Base-by-base conservation (phyloP, 306 rosid genomes). In the Spatholobus suberectus region DNA sequence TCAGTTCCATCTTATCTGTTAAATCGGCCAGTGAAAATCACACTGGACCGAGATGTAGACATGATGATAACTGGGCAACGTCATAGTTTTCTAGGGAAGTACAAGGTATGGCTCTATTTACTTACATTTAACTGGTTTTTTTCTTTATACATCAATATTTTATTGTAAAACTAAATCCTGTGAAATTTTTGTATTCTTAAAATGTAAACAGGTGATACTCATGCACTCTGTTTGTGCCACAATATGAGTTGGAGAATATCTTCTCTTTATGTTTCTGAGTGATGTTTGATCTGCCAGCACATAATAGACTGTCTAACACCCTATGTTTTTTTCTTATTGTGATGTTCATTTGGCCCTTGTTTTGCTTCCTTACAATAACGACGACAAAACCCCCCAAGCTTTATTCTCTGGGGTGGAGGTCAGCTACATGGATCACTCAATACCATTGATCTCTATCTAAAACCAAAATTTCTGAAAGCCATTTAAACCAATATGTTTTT, bases 51-150 rank as follows among this genome's bases (percentile, higher is more conserved):
- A 78, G 98, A 93, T 79, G 82, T 87, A 65, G 99, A 96, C 87
- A 96, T 96, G 98, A 92, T 91, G 97, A 90, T 89, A 76, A 66
- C 93, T 75, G 97, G 98, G 85, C 99, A 96, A 35, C 94, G 99
- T 9, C 99, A 96, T 87, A 96, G 99, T 90, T 96, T 96, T 86
- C 82, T 93, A 8, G 99, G 99, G 63, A 96, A 93, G 86, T 96
- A 96, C 84, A 92, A 96, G 99, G 97, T 95, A 89, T 78, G 38
- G 29, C 75, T 76, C 24, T 75, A 12, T 63, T 78, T 40, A 54
- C 44, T 34, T 75, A 52, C 62, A 66, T 78, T 75, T 67, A 76
- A 44, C 68, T 72, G 20, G 72, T 47, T 21, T 44, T 47, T 65
- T 82, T 54, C 70, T 43, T 71, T 69, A 29, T 26, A 47, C 41